Base-by-base conservation (phyloP, 2,329 filamentous ascomycete genomes). In the Fusarium nelsonii region DNA sequence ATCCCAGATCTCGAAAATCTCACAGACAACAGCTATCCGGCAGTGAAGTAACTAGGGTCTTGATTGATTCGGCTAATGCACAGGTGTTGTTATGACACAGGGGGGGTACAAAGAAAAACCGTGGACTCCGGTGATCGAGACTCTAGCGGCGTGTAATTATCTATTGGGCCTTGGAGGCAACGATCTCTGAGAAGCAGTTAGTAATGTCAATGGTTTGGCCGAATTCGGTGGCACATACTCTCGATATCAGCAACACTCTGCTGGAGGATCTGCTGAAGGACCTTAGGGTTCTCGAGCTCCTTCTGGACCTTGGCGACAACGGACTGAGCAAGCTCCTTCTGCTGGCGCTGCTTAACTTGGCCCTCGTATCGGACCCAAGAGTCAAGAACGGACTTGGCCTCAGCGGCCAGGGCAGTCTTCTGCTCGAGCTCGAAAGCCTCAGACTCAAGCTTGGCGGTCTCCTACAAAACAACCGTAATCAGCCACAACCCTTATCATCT, bases 341-440 rank as follows among this genome's bases (percentile, higher is more conserved):
- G 96, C 87, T 99, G 94, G 82, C 96, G 92, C 87, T 95, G 92
- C 92, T 98, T 99, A 79, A 99, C 94, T 87, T 98, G 96, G 77
- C 92, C 86, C 87, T 99, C 96, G 84, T 99, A 99, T 81, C 96
- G 92, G 72, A 98, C 94, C 97, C 96, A 99, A 61, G 94, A 97
- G 82, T 99, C 96, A 72, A 99, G 90, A 63, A 98, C 96, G 67
- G 88, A 78, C 91, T 97, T 99, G 79, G 95, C 95, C 88, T 99
- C 96, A 71, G 89, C 86, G 63, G 94, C 94, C 73, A 99, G 87
- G 75, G 94, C 92, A 67, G 95, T 97, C 86, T 91, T 91, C 86
- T 99, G 96, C 89, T 98, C 94, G 74, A 98, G 90, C 88, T 98
- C 94, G 84, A 91, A 99, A 72, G 94, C 94, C 89, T 98, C 84